Base-by-base conservation (phyloP, 2,329 filamentous ascomycete genomes). In the Rutstroemia sp. region DNA sequence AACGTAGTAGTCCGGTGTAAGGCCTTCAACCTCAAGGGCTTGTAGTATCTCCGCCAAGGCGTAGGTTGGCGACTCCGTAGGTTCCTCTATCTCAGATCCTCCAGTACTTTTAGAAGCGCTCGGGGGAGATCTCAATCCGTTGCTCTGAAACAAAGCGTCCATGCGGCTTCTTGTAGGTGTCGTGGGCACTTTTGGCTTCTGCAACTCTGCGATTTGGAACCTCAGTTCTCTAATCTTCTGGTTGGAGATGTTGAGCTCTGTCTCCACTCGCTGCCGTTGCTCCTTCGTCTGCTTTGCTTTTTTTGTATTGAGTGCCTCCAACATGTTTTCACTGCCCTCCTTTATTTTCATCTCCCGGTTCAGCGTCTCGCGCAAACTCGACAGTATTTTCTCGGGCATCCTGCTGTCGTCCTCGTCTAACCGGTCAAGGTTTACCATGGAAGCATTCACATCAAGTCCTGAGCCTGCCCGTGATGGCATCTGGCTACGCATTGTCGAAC, bases 281-380 rank as follows among this genome's bases (percentile, higher is more conserved):
- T 92, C 92, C 70, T 92, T 95, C 61, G 88, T 88, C 71, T 97
- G 92, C 74, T 97, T 99, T 47, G 90, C 87, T 71, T 95, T 96
- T 73, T 99, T 99, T 46, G 85, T 82, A 71, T 96, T 90, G 62
- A 99, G 75, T 12, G 94, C 94, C 75, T 99, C 94, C 41, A 99
- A 78, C 82, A 99, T 86, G 70, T 99, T 99, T 76, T 99, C 94
- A 57, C 92, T 96, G 19, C 94, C 94, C 66, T 92, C 88, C 72
- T 95, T 96, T 70, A 99, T 97, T 77, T 97, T 97, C 75, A 92
- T 86, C 74, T 99, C 95, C 67, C 95, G 92, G 64, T 91, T 92
- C 62, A 99, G 86, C 67, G 87, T 83, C 65, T 96, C 92, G 67
- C 87, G 86, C 61, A 96, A 79, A 52, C 82, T 78, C 21, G 85